A percentile compares a stretch with the other conserved stretches of the same genome.
Conservation (phyloP, 2,329 filamentous ascomycete species). For the Colletotrichum gloeosporioides region DNA sequence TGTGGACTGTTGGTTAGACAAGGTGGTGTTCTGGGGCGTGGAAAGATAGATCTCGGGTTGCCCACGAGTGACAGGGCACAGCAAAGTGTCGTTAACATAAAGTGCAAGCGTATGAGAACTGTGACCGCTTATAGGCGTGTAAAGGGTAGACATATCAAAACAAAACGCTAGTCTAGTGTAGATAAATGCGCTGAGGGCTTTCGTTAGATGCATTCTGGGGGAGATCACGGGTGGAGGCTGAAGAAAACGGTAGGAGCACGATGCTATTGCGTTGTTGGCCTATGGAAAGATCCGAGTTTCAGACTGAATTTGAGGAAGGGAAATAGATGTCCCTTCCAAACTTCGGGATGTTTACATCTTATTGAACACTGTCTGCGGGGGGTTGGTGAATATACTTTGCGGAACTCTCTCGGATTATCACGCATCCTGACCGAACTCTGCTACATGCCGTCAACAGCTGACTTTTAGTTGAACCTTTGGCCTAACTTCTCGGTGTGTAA, state of each 20-base stretch:
- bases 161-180: neutral
- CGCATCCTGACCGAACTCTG: neutral
- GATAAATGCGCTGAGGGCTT: neutral
- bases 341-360: neutral
- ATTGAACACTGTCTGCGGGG: fast-evolving
- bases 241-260: no score
- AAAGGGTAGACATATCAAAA: neutral
- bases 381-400: neutral
- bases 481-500: neutral
- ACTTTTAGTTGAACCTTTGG: neutral
- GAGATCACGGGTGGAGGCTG: no score
- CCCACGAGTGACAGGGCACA: neutral
- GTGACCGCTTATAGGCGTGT: neutral
- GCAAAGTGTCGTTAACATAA: neutral
- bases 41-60: neutral
- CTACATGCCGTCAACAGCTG: neutral
- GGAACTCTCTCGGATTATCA: neutral
- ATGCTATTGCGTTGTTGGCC: neutral
- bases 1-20: neutral
- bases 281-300: fast-evolving
- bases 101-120: neutral
- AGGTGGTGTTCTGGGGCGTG: neutral
- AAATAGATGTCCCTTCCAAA: neutral
- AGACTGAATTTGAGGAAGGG: neutral
- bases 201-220: neutral